Base-by-base conservation (phyloP, 306 rosid genomes). In the Purshia tridentata region DNA sequence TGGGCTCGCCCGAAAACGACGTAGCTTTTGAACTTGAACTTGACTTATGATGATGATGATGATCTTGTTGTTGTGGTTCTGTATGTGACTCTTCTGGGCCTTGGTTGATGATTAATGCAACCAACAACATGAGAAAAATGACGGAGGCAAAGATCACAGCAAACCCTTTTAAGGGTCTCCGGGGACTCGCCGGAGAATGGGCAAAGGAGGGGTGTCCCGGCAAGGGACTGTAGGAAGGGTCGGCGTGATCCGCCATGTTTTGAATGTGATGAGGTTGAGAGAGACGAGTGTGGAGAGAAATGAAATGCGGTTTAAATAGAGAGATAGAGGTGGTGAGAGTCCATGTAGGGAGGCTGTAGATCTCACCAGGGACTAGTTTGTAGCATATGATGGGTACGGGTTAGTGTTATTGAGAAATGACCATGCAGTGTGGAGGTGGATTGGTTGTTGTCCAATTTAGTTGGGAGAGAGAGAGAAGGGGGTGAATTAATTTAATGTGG, bases 61-160 rank as follows among this genome's bases (percentile, higher is more conserved):
- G 65, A 15, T 22, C 12, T 8, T 23, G 44, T 42, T 70, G 48
- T 8, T 70, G 44, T 2, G 66, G 75, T 3, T 7, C 65, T 54
- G 11, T 47, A 2, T 69, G 11, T 0, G 54, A 45, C 11, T 67
- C 22, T 48, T 70, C 35, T 41, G 65, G 74, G 55, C 54, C 55
- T 49, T 77, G 88, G 68, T 39, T 73, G 19, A 77, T 37, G 61
- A 85, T 40, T 19, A 92, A 15, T 72, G 86, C 78, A 1, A 85
- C 77, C 74, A 92, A 41, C 37, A 87, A 79, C 49, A 83, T 0
- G 16, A 92, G 69, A 51, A 88, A 74, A 61, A 86, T 19, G 16
- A 79, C 6, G 1, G 92, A 83, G 57, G 42, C 53, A n/a, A 71
- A 2, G 40, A 77, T 74, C 9, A 65, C 37, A 20, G 44, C 73